A percentile compares a stretch with the other conserved stretches of the same genome.
phyloP scores from a whole-genome alignment of 257 asterid genomes.

The Oldenlandia corymbosa region DNA sequence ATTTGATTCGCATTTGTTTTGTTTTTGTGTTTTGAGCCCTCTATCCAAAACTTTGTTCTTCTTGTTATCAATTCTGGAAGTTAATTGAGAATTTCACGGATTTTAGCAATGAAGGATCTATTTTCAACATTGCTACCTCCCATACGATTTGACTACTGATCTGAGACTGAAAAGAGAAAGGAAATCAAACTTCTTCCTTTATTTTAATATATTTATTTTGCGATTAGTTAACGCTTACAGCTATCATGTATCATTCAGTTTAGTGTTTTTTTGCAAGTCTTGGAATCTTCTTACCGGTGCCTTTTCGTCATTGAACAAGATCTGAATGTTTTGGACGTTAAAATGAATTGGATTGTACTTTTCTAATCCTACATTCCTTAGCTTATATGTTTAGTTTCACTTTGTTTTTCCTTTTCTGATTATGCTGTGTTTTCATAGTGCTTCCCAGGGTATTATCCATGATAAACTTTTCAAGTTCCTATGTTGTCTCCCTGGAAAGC shows the following conservation, averaged over 20 bases:
- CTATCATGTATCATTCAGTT: not conserved
- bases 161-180: not conserved
- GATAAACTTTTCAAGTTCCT: not conserved
- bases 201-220: too few relatives aligned
- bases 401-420: not conserved
- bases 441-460: not conserved
- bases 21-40: not conserved
- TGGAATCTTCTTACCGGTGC: not conserved
- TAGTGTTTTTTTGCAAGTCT: not conserved
- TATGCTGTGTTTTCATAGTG: not conserved
- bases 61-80: not conserved
- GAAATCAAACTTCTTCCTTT: too few relatives aligned
- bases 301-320: not conserved
- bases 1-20: not conserved
- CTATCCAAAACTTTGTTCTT: not conserved
- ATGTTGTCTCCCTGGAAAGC: not conserved
- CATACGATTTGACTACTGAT: not conserved
- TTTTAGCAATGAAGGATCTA: too few relatives aligned
- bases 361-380: not conserved
- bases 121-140: not conserved
- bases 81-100: not conserved
- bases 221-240: not conserved
- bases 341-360: not conserved
- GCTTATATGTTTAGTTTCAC: not conserved
- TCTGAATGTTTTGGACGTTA: not conserved